phyloP scores from a whole-genome alignment of 768 basidiomycete genomes.

The Hemileccinum rubropunctum region DNA sequence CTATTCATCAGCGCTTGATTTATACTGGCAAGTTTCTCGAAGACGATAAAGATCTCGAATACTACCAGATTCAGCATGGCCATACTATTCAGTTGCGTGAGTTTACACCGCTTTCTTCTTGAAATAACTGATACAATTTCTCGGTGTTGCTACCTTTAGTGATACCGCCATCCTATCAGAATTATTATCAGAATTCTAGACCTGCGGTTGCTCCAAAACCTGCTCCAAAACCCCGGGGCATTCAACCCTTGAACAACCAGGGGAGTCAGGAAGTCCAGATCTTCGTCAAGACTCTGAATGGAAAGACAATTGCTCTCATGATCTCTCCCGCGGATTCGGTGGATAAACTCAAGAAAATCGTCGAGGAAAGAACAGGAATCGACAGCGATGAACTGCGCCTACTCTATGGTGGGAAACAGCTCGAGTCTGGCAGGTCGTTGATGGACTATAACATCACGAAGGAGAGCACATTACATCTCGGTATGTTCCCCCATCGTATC shows the following conservation, averaged over 20 bases:
- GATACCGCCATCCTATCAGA: too few species aligned
- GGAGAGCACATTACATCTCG: slow-evolving; percentile 37
- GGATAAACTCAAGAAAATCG: background rate
- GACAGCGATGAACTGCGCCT: slow-evolving; percentile 2
- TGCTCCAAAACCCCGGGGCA: too few species aligned
- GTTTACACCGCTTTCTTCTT: too few species aligned
- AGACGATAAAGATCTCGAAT: too few species aligned
- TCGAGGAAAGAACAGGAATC: background rate
- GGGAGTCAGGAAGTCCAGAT: slow-evolving; percentile 25
- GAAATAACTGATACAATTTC: too few species aligned
- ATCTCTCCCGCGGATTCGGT: slow-evolving; percentile 26
- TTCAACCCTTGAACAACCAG: too few species aligned
- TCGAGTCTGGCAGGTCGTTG: slow-evolving; percentile 44
- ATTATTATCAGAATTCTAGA: background rate
- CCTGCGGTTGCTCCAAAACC: background rate
- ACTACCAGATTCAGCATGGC: too few species aligned
- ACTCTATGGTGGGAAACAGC: slow-evolving; percentile 26
- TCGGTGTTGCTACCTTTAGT: too few species aligned
- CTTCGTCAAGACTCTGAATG: slow-evolving; percentile 42
- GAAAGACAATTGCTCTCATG: slow-evolving; percentile 48
- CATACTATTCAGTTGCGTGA: too few species aligned
- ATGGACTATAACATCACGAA: slow-evolving; percentile 46
- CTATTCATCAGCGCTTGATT: too few species aligned
- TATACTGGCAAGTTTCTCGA: too few species aligned
- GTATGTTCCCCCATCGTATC: background rate